phyloP scores from a whole-genome alignment of 1,139 yeast species.

The Diutina sp. region DNA sequence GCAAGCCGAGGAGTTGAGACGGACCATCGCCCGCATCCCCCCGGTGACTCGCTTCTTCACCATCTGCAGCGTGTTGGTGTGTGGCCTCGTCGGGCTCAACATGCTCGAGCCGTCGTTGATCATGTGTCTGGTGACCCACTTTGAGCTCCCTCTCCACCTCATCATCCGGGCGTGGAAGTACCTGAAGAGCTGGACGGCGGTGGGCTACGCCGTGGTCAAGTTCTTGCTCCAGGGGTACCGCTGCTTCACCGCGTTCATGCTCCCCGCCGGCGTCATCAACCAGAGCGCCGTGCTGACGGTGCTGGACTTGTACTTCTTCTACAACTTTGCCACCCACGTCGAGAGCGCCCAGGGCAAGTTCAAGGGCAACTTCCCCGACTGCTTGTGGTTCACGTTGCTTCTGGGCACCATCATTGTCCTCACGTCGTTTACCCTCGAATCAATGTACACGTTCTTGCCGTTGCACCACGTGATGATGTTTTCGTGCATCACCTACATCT shows the following conservation, averaged over 20 bases:
- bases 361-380: conserved; percentile 40
- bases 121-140: conserved; percentile 5
- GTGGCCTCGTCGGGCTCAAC: conserved; percentile 14
- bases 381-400: conserved; percentile 38
- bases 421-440: not conserved
- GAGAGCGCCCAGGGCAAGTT: conserved; percentile 38
- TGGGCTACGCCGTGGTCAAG: conserved; percentile 5
- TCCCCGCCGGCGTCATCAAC: conserved; percentile 20
- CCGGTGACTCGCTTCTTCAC: conserved; percentile 37
- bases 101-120: conserved; percentile 7
- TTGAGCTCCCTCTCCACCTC: not conserved
- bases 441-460: not conserved
- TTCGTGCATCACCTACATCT: conserved; percentile 43
- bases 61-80: conserved; percentile 19
- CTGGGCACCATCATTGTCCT: not conserved
- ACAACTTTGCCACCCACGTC: conserved; percentile 42
- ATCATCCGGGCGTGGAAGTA: not conserved
- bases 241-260: conserved; percentile 34
- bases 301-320: conserved; percentile 43
- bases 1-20: conserved; percentile 11
- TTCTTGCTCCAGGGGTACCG: conserved; percentile 16
- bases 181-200: conserved; percentile 1
- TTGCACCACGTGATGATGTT: conserved; percentile 26
- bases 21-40: conserved; percentile 23
- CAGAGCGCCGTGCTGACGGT: conserved; percentile 20